Base-by-base conservation (phyloP, 2,329 filamentous ascomycete species). In the Lithohypha guttulata region DNA sequence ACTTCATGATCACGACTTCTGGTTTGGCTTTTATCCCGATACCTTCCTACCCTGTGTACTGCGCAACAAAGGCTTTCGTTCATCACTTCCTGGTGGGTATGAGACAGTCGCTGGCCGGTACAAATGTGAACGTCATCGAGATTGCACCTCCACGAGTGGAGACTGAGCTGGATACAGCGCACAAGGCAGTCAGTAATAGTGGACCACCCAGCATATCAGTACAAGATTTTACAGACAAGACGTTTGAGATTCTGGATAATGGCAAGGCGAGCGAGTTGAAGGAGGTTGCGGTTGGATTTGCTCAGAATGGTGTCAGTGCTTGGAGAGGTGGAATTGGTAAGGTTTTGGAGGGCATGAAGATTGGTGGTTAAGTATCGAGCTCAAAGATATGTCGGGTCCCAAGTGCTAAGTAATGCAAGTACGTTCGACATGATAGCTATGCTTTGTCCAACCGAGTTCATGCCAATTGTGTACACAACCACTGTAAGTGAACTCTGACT, bases 131-230 rank as follows among this genome's bases (percentile, higher is more conserved):
- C n/a, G 48, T 62, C 8, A 48, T 58, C 6, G 58, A 61, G 40
- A 48, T 62, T n/a, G 53, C 53, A 1, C 57, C 59, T 3, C 59
- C 59, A 6, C 61, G 61, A 42, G 55, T 59, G 3, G 57, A 55
- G 19, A 62, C 61, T 1, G 54, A 49, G 1, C 41, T 62, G 2
- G 58, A 61, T 35, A 44, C 41, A 13, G 51, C 42, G 13, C 23
- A 25, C 23, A 51, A 51, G 6, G 53, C 49, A 1, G 10, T 43
- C 13, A 55, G 51, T 2, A 52, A 53, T 10, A 49, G 49, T 0
- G 39, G 46, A 21, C 47, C 15, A 6, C 29, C 40, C 10, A 44
- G 58, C 2, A 60, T 61, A 52, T 42, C 53, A 20, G 36, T 61
- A 40, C 44, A 51, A 6, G 57, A 60, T 15, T 62, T 53, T 34